Evolutionary conservation across 805 yeast genomes (phyloP).

Genomic region (Kurtzmaniella fragi): DNA sequence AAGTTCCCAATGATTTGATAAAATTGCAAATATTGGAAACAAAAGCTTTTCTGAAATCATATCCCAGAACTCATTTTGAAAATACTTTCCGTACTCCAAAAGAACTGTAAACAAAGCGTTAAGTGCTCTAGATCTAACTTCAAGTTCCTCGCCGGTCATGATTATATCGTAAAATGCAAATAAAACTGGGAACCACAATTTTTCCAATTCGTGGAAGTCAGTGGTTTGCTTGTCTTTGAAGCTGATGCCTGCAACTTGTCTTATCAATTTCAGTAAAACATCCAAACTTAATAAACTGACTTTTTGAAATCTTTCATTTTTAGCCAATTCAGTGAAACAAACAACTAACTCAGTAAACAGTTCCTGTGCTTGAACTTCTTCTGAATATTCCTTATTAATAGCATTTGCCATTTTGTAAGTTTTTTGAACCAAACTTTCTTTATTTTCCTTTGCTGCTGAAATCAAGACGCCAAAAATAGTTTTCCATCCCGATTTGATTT

Average conservation of each 20-base stretch:
- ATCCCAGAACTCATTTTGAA: constrained; percentile 77
- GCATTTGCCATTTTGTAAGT: constrained; percentile 60
- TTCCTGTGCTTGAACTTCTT: constrained; percentile 63
- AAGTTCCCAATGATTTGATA: constrained; percentile 71
- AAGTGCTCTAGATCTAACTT: constrained; percentile 86
- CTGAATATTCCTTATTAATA: constrained; percentile 58
- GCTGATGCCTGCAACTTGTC: constrained; percentile 48
- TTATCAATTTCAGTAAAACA: constrained; percentile 58
- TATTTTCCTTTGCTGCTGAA: constrained; percentile 60
- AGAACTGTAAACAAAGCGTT: constrained; percentile 77
- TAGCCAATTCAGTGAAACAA: constrained; percentile 76
- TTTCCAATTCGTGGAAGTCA: constrained; percentile 31
- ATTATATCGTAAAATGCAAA: constrained; percentile 82
- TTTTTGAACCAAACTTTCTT: constrained; percentile 56
- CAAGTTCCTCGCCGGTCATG: constrained; percentile 91
- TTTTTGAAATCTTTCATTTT: constrained; percentile 78
- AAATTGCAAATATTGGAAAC: constrained; percentile 85
- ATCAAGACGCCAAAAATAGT: constrained; percentile 77
- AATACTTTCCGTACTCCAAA: constrained; percentile 72
- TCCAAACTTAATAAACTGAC: constrained; percentile 77
- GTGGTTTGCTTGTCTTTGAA: constrained; percentile 14
- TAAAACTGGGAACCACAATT: constrained; percentile 83
- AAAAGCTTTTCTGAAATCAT: constrained; percentile 68
- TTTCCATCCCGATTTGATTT: constrained; percentile 91
- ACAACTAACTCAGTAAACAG: constrained; percentile 61